A percentile compares a stretch with the other conserved stretches of the same genome.
Conservation (phyloP, 805 yeast genomes). For the Lipomyces yamadae region DNA sequence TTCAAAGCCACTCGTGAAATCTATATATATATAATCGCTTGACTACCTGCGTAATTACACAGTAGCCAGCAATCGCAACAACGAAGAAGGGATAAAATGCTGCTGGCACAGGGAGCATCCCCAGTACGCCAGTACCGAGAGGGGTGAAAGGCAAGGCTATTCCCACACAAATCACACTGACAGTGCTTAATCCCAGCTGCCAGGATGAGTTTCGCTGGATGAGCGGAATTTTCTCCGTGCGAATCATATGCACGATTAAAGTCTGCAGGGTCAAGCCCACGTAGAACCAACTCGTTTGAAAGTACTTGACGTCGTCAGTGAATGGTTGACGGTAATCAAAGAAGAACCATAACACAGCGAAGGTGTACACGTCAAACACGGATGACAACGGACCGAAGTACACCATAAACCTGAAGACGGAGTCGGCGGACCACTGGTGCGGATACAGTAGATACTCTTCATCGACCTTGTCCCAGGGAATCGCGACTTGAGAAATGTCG, state of each 20-base stretch:
- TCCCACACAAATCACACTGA: conserved; percentile 28
- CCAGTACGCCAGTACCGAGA: conserved; percentile 32
- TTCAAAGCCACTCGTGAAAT: conserved; percentile 36
- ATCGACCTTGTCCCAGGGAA: conserved; percentile 38
- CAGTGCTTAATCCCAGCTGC: conserved; percentile 33
- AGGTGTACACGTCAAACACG: conserved; percentile 34
- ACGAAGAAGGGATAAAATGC: conserved; percentile 35
- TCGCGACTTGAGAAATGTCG: conserved; percentile 37
- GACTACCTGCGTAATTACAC: conserved; percentile 34
- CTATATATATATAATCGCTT: conserved; percentile 31
- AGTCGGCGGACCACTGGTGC: conserved; percentile 37
- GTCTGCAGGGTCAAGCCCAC: conserved; percentile 37
- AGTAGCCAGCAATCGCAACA: conserved; percentile 33
- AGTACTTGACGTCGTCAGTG: conserved; percentile 35
- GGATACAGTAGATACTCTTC: conserved; percentile 32
- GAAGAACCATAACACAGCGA: conserved; percentile 30
- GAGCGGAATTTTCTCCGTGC: conserved; percentile 38
- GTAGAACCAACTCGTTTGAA: conserved; percentile 38
- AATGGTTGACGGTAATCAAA: conserved; percentile 32
- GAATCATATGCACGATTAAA: conserved; percentile 37
- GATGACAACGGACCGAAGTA: conserved; percentile 36
- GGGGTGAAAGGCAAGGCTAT: conserved; percentile 36
- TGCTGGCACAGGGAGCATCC: conserved; percentile 36
- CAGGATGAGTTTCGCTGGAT: conserved; percentile 37
- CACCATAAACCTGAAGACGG: conserved; percentile 36